phyloP scores from a whole-genome alignment of 2,329 filamentous ascomycete species.

The Alternaria angustiovoidea region DNA sequence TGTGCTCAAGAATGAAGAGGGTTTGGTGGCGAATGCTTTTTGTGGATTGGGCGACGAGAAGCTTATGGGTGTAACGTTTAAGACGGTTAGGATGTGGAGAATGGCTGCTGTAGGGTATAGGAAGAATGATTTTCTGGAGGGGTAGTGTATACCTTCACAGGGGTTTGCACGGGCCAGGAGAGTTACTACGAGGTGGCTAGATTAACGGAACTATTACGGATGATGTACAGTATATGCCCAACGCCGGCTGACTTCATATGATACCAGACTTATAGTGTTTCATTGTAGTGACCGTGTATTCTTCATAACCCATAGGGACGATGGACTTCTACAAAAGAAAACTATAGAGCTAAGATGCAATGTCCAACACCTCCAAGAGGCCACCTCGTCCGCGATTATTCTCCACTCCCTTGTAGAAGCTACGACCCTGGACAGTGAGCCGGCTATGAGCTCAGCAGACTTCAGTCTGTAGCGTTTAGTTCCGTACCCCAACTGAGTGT shows the following conservation, averaged over 20 bases:
- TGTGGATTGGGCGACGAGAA: neutral
- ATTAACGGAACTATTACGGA: neutral
- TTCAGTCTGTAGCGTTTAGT: too few species aligned
- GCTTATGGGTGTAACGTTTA: neutral
- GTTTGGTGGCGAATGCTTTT: neutral
- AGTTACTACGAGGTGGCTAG: neutral
- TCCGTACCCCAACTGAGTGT: too few species aligned
- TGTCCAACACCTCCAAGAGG: neutral
- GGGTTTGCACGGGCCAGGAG: neutral
- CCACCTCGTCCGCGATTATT: neutral
- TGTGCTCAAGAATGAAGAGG: neutral
- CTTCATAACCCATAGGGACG: too few species aligned
- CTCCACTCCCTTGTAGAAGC: neutral
- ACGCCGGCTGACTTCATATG: neutral
- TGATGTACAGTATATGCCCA: too few species aligned
- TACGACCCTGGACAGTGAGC: too few species aligned
- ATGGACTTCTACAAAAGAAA: too few species aligned
- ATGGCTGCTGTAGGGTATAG: neutral
- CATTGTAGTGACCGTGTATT: too few species aligned
- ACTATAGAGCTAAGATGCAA: too few species aligned
- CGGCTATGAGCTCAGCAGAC: accelerated
- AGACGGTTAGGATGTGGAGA: neutral
- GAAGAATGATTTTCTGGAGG: neutral
- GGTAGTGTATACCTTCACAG: neutral
- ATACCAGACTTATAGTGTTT: neutral